These are phyloP conservation scores for Jackrogersella multiformis DNA, from an alignment of 495 filamentous ascomycete species.

Conservation along the genomic window DNA sequence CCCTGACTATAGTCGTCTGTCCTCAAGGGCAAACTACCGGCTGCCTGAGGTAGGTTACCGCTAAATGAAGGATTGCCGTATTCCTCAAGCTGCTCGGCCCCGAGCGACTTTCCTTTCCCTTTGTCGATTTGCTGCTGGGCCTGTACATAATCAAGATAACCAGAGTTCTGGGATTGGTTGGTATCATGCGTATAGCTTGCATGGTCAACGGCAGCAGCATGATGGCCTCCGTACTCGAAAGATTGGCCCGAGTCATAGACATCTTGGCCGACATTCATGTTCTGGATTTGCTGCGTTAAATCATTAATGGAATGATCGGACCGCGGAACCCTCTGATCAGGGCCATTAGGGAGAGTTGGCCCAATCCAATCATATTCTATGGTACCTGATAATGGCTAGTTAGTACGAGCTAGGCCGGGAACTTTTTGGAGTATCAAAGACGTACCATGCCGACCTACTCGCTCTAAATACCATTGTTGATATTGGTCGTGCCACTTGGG, in stretches of 20 bases:
- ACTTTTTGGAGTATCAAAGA: slow-evolving; percentile 13
- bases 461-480: slow-evolving; percentile 40
- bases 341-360: slow-evolving; percentile 24
- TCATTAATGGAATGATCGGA: slow-evolving; percentile 37
- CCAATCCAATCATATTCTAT: slow-evolving; percentile 41
- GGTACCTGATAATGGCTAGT: slow-evolving; percentile 32
- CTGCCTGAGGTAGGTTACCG: slow-evolving; percentile 1
- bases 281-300: slow-evolving; percentile 32
- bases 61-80: slow-evolving; percentile 20
- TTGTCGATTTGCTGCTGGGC: slow-evolving; percentile 32
- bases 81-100: slow-evolving; percentile 14
- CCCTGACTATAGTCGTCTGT: slow-evolving; percentile 26
- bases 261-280: slow-evolving; percentile 29
- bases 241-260: slow-evolving; percentile 30
- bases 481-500: slow-evolving; percentile 45
- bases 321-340: slow-evolving; percentile 42
- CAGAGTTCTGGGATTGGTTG: slow-evolving; percentile 24
- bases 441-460: slow-evolving; percentile 43
- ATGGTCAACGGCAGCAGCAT: slow-evolving; percentile 21
- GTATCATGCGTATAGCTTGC: slow-evolving; percentile 42
- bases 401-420: slow-evolving; percentile 25
- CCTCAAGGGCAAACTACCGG: not conserved
- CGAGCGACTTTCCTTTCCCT: slow-evolving; percentile 38
- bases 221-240: slow-evolving; percentile 27
- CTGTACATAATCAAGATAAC: slow-evolving; percentile 29